Evolutionary conservation across 805 yeast species (phyloP), one percentile per base, ranked within the genome.

Genomic region (Kodamaea kakaduensis): DNA sequence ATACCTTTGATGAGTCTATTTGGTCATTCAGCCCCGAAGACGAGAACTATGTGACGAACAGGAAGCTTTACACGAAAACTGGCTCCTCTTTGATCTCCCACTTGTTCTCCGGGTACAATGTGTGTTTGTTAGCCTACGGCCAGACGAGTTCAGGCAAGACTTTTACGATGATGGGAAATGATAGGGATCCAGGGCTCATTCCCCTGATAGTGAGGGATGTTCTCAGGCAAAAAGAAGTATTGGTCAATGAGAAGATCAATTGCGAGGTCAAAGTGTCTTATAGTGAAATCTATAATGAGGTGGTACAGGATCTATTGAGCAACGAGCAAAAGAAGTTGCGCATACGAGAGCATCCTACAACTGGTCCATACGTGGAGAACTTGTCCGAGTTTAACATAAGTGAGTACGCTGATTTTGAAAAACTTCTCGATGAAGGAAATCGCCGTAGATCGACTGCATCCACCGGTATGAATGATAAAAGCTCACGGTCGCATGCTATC

Each of bases 401-500:
- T n/a, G 51, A 56, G n/a, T 70, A 67, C 20, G 60, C 57, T 0
- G 80, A 79, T 18, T 77, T 84, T 22, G 42, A 63, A 27, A 58
- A 50, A 21, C 62, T 64, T 15, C 57, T 86, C 42, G 48, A 45
- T 1, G 47, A 52, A 24, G 95, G 94, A 0, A 74, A 74, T 40
- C 46, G 43, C 9, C 59, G 64, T 41, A 63, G 95, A 36, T 75
- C 83, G 1, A 80, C 86, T 0, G 94, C 89, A 0, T 58, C 83
- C 2, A 85, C 95, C 0, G 69, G 71, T 29, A 75, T 81, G 81
- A 85, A 85, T 56, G 79, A 77, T 32, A 63, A 68, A 14, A 81
- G 89, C 24, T 81, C 89, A 1, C 65, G 95, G 42, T 83, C 93
- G 0, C 95, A 85, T 51, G 90, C 95, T 0, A 83, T 85, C 1